A percentile compares a stretch with the other conserved stretches of the same genome.
phyloP scores from a whole-genome alignment of 2,329 filamentous ascomycete genomes.

The Colletotrichum sp. region DNA sequence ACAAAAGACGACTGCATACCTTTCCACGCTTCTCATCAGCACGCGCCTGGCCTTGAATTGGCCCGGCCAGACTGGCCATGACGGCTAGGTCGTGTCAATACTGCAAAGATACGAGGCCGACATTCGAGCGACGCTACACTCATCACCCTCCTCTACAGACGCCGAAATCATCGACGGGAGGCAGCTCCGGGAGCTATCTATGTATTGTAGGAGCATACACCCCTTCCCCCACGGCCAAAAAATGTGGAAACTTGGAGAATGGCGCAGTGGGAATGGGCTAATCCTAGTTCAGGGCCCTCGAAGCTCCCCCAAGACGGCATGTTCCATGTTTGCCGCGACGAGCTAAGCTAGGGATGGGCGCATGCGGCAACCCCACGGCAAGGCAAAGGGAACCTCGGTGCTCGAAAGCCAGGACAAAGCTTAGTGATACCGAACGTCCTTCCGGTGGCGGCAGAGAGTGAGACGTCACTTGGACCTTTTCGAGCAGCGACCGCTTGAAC shows the following conservation, averaged over 20 bases:
- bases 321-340: not conserved
- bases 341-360: not conserved
- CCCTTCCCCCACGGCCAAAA: not conserved
- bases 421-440: not conserved
- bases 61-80: slow-evolving; percentile 8
- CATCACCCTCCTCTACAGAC: not conserved
- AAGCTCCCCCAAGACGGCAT: not conserved
- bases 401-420: not conserved
- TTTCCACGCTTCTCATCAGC: not conserved
- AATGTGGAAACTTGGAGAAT: not conserved
- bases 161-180: accelerated
- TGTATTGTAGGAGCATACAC: not conserved
- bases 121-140: not conserved
- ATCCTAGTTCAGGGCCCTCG: not conserved
- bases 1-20: not conserved
- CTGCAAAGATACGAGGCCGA: not conserved
- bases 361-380: not conserved
- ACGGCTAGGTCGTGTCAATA: not conserved
- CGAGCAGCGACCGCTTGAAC: not conserved
- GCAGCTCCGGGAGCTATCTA: not conserved
- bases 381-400: not conserved
- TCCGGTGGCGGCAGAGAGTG: not conserved
- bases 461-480: slow-evolving; percentile 7
- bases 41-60: not conserved
- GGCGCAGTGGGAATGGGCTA: not conserved